A percentile compares a stretch with the other conserved stretches of the same genome.
Conservation (phyloP, 2,329 filamentous ascomycete genomes). For the Botrytis byssoidea region DNA sequence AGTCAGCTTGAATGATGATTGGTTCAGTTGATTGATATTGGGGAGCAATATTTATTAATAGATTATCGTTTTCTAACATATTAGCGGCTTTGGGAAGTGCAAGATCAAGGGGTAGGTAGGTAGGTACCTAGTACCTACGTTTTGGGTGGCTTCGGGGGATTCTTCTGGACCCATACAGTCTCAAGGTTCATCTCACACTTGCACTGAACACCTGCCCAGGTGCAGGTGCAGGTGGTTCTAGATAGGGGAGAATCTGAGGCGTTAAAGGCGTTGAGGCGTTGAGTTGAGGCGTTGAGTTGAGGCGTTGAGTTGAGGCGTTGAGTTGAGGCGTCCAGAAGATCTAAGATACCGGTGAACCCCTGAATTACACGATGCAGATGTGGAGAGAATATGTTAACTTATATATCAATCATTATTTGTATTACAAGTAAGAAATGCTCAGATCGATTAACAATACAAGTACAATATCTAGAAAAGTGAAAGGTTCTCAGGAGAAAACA, state of each 20-base stretch:
- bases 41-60: background rate
- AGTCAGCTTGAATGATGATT: background rate
- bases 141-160: background rate
- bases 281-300: background rate
- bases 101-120: background rate
- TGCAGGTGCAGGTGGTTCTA: no score
- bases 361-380: background rate
- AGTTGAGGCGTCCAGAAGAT: background rate
- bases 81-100: background rate
- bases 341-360: background rate
- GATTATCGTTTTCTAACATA: background rate
- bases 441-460: background rate
- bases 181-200: background rate
- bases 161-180: background rate
- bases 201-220: background rate
- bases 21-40: background rate
- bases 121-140: background rate
- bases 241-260: background rate
- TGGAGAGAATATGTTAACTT: background rate
- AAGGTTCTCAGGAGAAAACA: background rate
- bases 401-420: background rate
- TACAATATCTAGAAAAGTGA: background rate
- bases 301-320: background rate
- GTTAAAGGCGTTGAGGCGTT: background rate
- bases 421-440: background rate